These are phyloP conservation scores for Scedosporium boydii DNA, from an alignment of 2,329 filamentous ascomycete species.

Conservation along the genomic window DNA sequence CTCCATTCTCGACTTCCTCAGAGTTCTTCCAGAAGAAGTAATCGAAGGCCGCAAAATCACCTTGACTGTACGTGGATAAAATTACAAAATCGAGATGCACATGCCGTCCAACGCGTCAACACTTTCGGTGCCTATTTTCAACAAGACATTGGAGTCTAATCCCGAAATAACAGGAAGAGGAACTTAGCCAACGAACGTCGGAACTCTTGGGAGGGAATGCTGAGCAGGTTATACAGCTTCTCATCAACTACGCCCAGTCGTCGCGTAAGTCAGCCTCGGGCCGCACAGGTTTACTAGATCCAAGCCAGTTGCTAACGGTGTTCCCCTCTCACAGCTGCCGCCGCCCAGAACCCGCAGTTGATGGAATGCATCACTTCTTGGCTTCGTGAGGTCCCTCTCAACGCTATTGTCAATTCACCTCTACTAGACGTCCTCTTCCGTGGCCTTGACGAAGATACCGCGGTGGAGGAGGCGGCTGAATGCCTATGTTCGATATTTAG, in stretches of 20 bases:
- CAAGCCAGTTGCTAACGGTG: neutral
- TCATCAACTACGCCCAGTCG: slow-evolving; percentile 86
- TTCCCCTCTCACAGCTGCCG: slow-evolving; percentile 43
- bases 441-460: slow-evolving; percentile 63
- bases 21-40: slow-evolving; percentile 95
- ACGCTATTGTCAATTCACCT: slow-evolving; percentile 74
- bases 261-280: slow-evolving; percentile 53
- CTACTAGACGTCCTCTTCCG: slow-evolving; percentile 73
- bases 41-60: slow-evolving; percentile 99
- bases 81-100: slow-evolving; percentile 16
- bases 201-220: slow-evolving; percentile 90
- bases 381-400: slow-evolving; percentile 84
- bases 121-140: neutral
- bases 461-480: slow-evolving; percentile 82
- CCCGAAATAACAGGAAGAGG: slow-evolving; percentile 70
- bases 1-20: slow-evolving; percentile 90
- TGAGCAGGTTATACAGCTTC: slow-evolving; percentile 72
- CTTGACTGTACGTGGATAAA: slow-evolving; percentile 85
- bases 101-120: neutral
- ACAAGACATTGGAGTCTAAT: slow-evolving; percentile 7
- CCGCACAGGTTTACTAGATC: neutral
- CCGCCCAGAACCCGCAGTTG: slow-evolving; percentile 78
- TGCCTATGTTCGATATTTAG: slow-evolving; percentile 86
- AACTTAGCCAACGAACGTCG: slow-evolving; percentile 73
- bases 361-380: slow-evolving; percentile 95